A percentile compares a stretch with the other conserved stretches of the same genome.
phyloP scores from a whole-genome alignment of 2,329 filamentous ascomycete species.

The Diaporthe humulicola region DNA sequence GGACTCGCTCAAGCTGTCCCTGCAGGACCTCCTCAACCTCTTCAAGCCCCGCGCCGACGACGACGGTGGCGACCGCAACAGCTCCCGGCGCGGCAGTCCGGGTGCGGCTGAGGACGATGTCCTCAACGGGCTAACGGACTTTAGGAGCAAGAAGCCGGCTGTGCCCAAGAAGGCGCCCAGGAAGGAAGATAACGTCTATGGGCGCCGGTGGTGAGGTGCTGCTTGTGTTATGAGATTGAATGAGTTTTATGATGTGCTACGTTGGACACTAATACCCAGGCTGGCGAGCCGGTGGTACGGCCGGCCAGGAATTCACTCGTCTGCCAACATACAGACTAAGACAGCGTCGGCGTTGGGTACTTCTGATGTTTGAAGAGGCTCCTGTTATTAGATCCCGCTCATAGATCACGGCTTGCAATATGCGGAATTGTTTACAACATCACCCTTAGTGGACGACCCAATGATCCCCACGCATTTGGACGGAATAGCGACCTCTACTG shows the following conservation, averaged over 20 bases:
- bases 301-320: background rate
- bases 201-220: constrained; percentile 54
- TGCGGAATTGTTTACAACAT: background rate
- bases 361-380: background rate
- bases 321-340: background rate
- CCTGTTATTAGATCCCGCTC: background rate
- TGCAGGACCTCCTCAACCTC: constrained; percentile 93
- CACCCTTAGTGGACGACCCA: background rate
- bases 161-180: constrained; percentile 45
- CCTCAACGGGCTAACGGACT: constrained; percentile 34
- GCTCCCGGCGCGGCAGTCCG: constrained; percentile 36
- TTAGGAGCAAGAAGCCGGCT: constrained; percentile 45
- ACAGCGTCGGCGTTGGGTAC: constrained; percentile 3
- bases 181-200: constrained; percentile 57
- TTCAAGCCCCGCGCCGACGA: constrained; percentile 73
- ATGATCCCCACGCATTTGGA: background rate
- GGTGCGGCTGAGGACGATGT: constrained; percentile 42
- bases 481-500: too few species aligned
- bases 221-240: background rate
- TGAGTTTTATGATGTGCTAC: constrained; percentile 18
- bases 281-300: background rate
- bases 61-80: constrained; percentile 40
- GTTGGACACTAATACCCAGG: constrained; percentile 1
- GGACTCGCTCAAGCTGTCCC: constrained; percentile 82
- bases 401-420: background rate